A percentile compares a stretch with the other conserved stretches of the same genome.
Evolutionary conservation across 2,329 filamentous ascomycete species (phyloP).

Genomic region (Trichoderma sp.): DNA sequence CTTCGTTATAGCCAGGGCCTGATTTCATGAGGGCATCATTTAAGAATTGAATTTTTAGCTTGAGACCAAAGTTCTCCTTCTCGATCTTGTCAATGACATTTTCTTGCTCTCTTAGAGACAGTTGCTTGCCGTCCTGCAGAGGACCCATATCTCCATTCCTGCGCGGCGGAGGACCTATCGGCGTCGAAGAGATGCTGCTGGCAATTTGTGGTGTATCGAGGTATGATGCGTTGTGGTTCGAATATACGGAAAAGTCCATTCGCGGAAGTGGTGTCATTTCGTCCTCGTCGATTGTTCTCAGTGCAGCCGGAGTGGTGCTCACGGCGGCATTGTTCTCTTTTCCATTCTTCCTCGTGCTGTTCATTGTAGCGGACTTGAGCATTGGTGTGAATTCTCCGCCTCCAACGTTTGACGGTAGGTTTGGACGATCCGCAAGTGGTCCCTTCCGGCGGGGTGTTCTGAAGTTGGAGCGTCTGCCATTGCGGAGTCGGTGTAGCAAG

Average conservation of each 20-base stretch:
- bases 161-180: conserved; percentile 66
- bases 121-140: conserved; percentile 80
- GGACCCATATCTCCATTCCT: conserved; percentile 62
- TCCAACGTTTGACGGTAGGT: conserved; percentile 62
- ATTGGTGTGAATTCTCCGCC: conserved; percentile 90
- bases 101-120: conserved; percentile 92
- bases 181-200: conserved; percentile 81
- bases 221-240: conserved; percentile 61
- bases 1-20: conserved; percentile 85
- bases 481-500: conserved; percentile 70
- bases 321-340: conserved; percentile 60
- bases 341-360: conserved; percentile 63
- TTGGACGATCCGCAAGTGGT: conserved; percentile 68
- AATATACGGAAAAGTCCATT: conserved; percentile 70
- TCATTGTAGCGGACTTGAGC: conserved; percentile 75
- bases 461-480: conserved; percentile 59
- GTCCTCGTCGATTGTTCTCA: conserved; percentile 64
- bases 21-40: conserved; percentile 86
- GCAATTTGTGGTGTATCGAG: conserved; percentile 70
- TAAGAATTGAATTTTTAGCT: conserved; percentile 94
- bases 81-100: conserved; percentile 93
- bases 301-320: conserved; percentile 63
- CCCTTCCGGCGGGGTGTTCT: conserved; percentile 71
- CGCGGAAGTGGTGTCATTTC: conserved; percentile 72
- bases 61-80: conserved; percentile 97